Conservation (phyloP, 352 stramenopile species). For the Halophytophthora batemanensis region DNA sequence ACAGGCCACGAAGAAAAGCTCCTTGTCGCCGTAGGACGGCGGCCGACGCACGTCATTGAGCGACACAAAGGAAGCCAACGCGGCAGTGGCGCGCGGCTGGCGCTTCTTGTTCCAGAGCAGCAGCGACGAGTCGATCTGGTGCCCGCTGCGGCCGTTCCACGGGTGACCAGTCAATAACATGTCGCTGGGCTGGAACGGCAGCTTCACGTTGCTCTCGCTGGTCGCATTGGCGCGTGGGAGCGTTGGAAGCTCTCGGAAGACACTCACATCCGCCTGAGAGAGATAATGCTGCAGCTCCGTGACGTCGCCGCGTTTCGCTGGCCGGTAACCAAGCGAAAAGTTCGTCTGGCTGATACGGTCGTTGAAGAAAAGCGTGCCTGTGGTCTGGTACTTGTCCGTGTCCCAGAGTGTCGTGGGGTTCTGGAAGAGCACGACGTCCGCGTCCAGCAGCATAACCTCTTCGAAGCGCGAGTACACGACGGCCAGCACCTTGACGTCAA, state of each 20-base stretch:
- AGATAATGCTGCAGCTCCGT: conserved; percentile 39
- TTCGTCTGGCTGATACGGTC: conserved; percentile 40
- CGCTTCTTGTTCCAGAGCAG: conserved; percentile 53
- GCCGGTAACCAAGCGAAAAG: conserved; percentile 27
- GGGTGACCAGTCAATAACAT: conserved; percentile 39
- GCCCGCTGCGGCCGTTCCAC: conserved; percentile 48
- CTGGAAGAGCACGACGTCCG: conserved; percentile 39
- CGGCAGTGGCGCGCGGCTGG: conserved; percentile 42
- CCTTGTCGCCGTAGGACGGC: conserved; percentile 48
- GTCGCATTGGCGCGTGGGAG: conserved; percentile 24
- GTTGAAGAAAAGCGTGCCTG: conserved; percentile 55
- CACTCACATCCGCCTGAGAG: conserved; percentile 31
- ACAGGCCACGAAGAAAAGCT: conserved; percentile 54
- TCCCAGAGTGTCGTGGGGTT: conserved; percentile 38
- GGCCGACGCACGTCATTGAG: conserved; percentile 24
- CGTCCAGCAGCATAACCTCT: conserved; percentile 52
- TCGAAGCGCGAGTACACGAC: conserved; percentile 46
- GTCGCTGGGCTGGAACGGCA: conserved; percentile 37
- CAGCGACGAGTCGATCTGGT: conserved; percentile 61
- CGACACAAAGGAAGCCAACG: conserved; percentile 44
- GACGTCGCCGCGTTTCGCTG: conserved; percentile 15
- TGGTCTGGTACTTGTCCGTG: conserved; percentile 20
- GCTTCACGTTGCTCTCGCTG: conserved; percentile 5
- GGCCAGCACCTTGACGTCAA: conserved; percentile 30
- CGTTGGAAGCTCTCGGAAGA: conserved; percentile 30